Conservation (phyloP, 768 basidiomycete genomes). For the Trametes villosa region DNA sequence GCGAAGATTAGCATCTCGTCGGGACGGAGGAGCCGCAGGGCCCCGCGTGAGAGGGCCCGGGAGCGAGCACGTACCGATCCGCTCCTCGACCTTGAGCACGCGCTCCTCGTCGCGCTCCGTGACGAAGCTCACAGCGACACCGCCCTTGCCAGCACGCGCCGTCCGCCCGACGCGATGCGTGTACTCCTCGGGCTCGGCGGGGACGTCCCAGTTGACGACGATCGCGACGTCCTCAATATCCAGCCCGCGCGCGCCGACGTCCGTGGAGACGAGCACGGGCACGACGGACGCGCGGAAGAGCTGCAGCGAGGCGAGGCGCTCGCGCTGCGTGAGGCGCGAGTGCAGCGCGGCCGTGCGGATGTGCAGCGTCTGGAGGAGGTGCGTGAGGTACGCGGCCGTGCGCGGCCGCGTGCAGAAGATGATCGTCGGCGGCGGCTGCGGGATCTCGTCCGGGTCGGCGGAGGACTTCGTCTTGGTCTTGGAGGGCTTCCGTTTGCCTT, state of each 20-base stretch:
- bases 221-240: constrained; percentile 97
- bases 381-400: constrained; percentile 88
- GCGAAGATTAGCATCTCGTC: constrained; percentile 1
- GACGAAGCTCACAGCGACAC: constrained; percentile 91
- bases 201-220: constrained; percentile 98
- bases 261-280: constrained; percentile 91
- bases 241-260: constrained; percentile 92
- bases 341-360: constrained; percentile 91
- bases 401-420: constrained; percentile 88
- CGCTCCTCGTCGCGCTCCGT: constrained; percentile 91
- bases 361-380: constrained; percentile 72
- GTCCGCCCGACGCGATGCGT: constrained; percentile 95
- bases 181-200: constrained; percentile 89
- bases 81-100: constrained; percentile 79
- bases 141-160: constrained; percentile 87
- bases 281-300: constrained; percentile 86
- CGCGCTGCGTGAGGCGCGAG: constrained; percentile 91
- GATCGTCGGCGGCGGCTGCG: constrained; percentile 92
- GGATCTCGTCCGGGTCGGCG: constrained; percentile 51
- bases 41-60: neutral
- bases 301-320: constrained; percentile 81
- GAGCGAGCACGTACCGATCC: constrained; percentile 69
- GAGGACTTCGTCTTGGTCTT: constrained; percentile 37
- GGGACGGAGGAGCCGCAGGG: neutral
- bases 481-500: constrained; percentile 36